These are phyloP conservation scores for Spizellomyces punctatus DNA, from an alignment of 192 early-diverging fungal genomes.

Conservation along the genomic window DNA sequence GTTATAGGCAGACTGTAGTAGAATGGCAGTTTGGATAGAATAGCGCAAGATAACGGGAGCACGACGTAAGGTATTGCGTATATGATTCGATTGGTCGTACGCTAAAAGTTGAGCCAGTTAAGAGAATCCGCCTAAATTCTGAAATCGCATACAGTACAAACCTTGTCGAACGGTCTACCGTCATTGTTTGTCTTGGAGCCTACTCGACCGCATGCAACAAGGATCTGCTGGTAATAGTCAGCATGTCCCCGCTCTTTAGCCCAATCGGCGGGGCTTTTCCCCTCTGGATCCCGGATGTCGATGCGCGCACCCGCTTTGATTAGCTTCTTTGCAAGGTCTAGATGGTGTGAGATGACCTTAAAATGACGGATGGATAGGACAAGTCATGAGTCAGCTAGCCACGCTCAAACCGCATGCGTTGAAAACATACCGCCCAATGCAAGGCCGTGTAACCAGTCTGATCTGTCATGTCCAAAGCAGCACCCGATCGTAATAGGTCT, in stretches of 20 bases:
- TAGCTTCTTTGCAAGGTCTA: conserved; percentile 60
- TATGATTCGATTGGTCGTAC: conserved; percentile 65
- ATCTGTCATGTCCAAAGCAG: conserved; percentile 71
- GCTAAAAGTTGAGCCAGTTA: conserved; percentile 34
- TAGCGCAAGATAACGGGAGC: conserved; percentile 59
- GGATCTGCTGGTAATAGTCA: conserved; percentile 36
- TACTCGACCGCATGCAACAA: conserved; percentile 10
- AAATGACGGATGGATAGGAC: conserved; percentile 1
- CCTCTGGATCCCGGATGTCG: conserved; percentile 67
- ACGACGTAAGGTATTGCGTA: conserved; percentile 71
- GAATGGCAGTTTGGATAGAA: conserved; percentile 71
- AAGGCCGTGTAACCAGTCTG: conserved; percentile 77
- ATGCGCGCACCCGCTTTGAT: conserved; percentile 74
- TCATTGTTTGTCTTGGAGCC: neutral
- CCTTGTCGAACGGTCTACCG: conserved; percentile 22
- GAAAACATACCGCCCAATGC: conserved; percentile 80
- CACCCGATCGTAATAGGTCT: conserved; percentile 70
- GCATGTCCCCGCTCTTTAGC: conserved; percentile 64
- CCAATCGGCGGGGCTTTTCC: conserved; percentile 83
- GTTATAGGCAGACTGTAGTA: conserved; percentile 73
- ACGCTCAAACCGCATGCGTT: neutral
- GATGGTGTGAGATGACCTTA: conserved; percentile 50
- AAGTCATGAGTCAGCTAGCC: too few species aligned
- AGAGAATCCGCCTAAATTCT: neutral
- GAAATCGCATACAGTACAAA: neutral